phyloP scores from a whole-genome alignment of 257 asterid species.

The Echites panduratus region DNA sequence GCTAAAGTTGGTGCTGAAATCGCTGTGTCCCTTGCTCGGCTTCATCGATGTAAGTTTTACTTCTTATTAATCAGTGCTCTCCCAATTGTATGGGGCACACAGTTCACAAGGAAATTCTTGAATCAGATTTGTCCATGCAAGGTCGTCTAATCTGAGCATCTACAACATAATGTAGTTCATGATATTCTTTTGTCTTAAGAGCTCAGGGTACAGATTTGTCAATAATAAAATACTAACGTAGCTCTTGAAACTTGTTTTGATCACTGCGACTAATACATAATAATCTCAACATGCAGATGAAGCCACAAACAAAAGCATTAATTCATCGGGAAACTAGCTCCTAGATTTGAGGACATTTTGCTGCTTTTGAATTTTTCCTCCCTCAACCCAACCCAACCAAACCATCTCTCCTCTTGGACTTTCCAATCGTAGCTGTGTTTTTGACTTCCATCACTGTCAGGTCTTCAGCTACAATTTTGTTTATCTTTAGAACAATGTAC shows the following conservation, averaged over 20 bases:
- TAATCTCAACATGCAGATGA: too few species aligned
- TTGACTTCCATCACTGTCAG: too few species aligned
- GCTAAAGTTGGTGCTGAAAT: constrained; percentile 72
- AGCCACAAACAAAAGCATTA: too few species aligned
- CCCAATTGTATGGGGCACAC: neutral
- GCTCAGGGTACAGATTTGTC: neutral
- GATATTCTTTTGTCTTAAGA: neutral
- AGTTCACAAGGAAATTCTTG: neutral
- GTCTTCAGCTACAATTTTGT: too few species aligned
- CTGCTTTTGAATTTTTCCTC: too few species aligned
- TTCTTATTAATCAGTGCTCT: neutral
- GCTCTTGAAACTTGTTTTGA: neutral
- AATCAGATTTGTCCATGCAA: neutral
- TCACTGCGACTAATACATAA: too few species aligned
- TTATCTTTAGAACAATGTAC: too few species aligned
- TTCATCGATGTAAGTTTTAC: constrained; percentile 23
- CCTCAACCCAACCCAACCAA: too few species aligned
- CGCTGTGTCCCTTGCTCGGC: constrained; percentile 71
- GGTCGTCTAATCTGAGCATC: neutral
- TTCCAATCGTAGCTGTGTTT: too few species aligned
- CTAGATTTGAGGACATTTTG: too few species aligned
- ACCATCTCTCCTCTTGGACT: too few species aligned
- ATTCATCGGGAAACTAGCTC: too few species aligned
- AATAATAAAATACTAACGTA: neutral
- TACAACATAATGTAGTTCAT: neutral